phyloP scores from a whole-genome alignment of 371 early-diverging fungal species.

The Parasitella parasitica region DNA sequence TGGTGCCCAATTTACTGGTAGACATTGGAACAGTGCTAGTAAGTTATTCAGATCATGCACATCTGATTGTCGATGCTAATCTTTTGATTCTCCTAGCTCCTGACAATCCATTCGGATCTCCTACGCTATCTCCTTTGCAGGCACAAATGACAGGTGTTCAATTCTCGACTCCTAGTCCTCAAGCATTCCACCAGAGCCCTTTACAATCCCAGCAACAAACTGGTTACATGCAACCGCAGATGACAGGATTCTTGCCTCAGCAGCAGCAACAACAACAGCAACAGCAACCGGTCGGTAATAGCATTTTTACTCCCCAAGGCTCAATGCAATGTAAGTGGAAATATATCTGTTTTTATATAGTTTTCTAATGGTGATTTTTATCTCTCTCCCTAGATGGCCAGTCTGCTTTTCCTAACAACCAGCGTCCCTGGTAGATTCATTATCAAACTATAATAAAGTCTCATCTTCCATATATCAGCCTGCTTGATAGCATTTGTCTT shows the following conservation, averaged over 20 bases:
- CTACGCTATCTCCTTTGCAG: slow-evolving; percentile 29
- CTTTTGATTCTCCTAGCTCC: background rate
- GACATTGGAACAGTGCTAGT: slow-evolving; percentile 56
- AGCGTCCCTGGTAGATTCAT: slow-evolving; percentile 23
- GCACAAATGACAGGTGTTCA: slow-evolving; percentile 35
- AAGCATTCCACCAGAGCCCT: slow-evolving; percentile 38
- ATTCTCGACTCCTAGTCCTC: slow-evolving; percentile 36
- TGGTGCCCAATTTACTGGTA: slow-evolving; percentile 49
- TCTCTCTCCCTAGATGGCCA: too few relatives aligned
- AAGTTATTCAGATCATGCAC: too few relatives aligned
- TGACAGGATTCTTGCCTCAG: slow-evolving; percentile 19
- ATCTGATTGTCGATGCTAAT: background rate
- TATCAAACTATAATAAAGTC: background rate
- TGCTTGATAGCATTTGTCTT: too few relatives aligned
- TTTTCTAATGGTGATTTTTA: background rate
- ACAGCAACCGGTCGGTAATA: slow-evolving; percentile 18
- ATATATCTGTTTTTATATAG: background rate
- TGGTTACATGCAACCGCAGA: slow-evolving; percentile 23
- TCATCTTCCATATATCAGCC: too few relatives aligned
- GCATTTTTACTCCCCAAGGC: slow-evolving; percentile 31
- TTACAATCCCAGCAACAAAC: slow-evolving; percentile 30
- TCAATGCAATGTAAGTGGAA: slow-evolving; percentile 31
- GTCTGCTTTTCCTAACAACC: slow-evolving; percentile 22
- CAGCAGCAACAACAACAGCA: background rate
- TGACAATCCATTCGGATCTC: slow-evolving; percentile 55